phyloP scores from a whole-genome alignment of 2,329 filamentous ascomycete species.

The Fusarium sp. region DNA sequence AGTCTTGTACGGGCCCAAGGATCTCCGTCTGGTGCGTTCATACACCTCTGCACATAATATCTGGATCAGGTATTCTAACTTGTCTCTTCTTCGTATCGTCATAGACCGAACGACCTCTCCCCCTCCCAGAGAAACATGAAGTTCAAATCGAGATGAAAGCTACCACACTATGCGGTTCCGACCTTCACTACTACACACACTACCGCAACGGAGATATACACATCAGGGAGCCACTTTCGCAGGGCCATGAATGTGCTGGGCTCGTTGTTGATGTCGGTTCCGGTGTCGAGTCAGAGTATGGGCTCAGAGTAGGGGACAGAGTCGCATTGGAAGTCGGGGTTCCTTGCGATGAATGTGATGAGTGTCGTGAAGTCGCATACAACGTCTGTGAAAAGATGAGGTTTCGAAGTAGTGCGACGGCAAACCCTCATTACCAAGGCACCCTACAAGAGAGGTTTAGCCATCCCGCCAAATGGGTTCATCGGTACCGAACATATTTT shows the following conservation, averaged over 20 bases:
- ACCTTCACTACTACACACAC: neutral
- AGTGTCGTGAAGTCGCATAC: slow-evolving; percentile 70
- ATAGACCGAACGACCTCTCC: too few species aligned
- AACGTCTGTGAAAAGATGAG: slow-evolving; percentile 74
- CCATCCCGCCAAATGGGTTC: neutral
- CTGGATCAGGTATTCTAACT: too few species aligned
- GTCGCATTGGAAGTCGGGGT: slow-evolving; percentile 76
- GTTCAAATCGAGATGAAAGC: too few species aligned
- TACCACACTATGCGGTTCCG: too few species aligned
- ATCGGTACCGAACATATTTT: neutral
- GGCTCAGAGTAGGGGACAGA: slow-evolving; percentile 65
- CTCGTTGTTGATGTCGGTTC: neutral
- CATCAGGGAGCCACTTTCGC: neutral
- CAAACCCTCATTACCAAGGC: slow-evolving; percentile 69
- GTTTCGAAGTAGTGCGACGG: slow-evolving; percentile 72
- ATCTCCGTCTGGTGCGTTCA: too few species aligned
- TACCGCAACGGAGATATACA: neutral
- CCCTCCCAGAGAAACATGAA: too few species aligned
- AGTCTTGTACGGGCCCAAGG: too few species aligned
- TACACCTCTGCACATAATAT: too few species aligned
- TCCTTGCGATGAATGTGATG: slow-evolving; percentile 71
- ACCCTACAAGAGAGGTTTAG: slow-evolving; percentile 49
- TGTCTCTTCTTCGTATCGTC: too few species aligned
- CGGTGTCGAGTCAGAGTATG: slow-evolving; percentile 57
- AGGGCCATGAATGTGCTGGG: neutral